phyloP scores from a whole-genome alignment of 805 yeast genomes.

The Kodamaea restingae region DNA sequence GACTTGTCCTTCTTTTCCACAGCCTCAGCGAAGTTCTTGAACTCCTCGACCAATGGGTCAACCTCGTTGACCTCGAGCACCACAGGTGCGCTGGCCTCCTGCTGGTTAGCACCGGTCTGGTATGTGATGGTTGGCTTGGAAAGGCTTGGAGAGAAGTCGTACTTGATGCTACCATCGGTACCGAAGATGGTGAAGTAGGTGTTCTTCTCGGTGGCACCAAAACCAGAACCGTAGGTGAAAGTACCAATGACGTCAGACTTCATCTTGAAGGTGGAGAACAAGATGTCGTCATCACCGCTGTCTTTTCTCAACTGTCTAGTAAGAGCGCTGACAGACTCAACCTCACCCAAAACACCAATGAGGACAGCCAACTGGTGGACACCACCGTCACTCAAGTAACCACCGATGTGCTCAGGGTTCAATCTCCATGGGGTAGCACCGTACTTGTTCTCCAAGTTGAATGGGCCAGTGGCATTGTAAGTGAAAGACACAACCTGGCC shows the following conservation, averaged over 20 bases:
- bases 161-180: conserved; percentile 66
- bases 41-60: conserved; percentile 43
- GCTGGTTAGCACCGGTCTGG: conserved; percentile 24
- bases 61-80: conserved; percentile 42
- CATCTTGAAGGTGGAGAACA: conserved; percentile 64
- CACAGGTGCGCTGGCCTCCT: conserved; percentile 50
- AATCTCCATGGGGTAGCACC: conserved; percentile 79
- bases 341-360: conserved; percentile 75
- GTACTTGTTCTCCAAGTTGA: conserved; percentile 57
- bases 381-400: conserved; percentile 91
- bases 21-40: conserved; percentile 52
- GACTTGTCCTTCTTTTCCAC: conserved; percentile 58
- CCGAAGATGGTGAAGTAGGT: conserved; percentile 72
- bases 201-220: conserved; percentile 75
- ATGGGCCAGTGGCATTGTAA: conserved; percentile 71
- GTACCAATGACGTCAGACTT: conserved; percentile 70
- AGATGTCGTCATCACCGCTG: conserved; percentile 79
- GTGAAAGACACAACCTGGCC: conserved; percentile 72
- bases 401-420: conserved; percentile 89
- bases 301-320: conserved; percentile 72
- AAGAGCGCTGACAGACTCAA: conserved; percentile 66
- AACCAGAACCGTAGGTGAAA: conserved; percentile 81
- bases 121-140: conserved; percentile 36
- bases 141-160: conserved; percentile 56
- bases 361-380: conserved; percentile 90